Evolutionary conservation across 495 filamentous ascomycete species (phyloP).

Genomic region (Cladorrhinum samala): DNA sequence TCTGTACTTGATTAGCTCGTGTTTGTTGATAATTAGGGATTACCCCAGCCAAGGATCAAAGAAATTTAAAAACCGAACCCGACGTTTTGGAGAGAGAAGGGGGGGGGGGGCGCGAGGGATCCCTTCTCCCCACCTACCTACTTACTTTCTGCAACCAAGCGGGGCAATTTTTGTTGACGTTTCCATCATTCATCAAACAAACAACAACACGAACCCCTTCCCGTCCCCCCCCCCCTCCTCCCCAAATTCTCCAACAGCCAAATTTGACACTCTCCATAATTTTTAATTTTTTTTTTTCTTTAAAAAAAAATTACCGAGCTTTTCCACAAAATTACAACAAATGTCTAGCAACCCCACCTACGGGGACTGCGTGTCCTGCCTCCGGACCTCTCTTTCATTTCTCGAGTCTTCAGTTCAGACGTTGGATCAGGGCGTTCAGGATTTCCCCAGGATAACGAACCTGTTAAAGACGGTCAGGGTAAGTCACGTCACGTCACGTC

Average conservation of each 20-base stretch:
- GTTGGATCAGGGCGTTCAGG: slow-evolving; percentile 38
- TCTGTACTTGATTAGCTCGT: too few species aligned
- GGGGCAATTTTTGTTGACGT: neutral
- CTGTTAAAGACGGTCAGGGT: slow-evolving; percentile 46
- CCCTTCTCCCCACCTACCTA: too few species aligned
- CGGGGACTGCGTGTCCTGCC: slow-evolving; percentile 40
- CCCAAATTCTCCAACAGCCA: too few species aligned
- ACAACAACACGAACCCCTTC: neutral
- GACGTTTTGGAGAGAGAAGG: too few species aligned
- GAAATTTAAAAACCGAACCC: too few species aligned
- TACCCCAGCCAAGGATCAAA: too few species aligned
- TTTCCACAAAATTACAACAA: too few species aligned
- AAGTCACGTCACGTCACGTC: slow-evolving; percentile 12
- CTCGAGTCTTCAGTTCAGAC: slow-evolving; percentile 45
- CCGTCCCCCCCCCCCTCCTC: neutral
- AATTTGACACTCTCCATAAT: too few species aligned
- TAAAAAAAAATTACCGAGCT: neutral
- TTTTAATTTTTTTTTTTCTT: too few species aligned
- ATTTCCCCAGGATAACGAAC: slow-evolving; percentile 40
- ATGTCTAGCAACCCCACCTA: slow-evolving; percentile 30
- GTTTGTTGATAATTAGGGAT: too few species aligned
- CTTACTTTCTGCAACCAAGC: too few species aligned
- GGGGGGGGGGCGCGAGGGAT: too few species aligned
- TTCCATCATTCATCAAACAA: neutral
- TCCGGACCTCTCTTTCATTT: slow-evolving; percentile 45